Conservation (phyloP, 164 flowering plant genomes). For the Stephania yunnanensis region DNA sequence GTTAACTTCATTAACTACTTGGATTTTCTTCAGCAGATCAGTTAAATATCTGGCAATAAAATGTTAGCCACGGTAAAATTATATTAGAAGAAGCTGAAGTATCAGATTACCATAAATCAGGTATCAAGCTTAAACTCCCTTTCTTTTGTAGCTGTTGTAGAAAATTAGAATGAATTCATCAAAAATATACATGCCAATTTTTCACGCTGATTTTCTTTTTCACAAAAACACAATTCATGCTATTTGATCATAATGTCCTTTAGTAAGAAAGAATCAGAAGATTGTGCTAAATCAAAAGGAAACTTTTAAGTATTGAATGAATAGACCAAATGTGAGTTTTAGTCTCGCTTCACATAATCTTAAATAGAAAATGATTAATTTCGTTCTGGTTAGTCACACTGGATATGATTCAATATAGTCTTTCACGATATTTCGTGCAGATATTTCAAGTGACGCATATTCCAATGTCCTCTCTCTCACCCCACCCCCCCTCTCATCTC, state of each 20-base stretch:
- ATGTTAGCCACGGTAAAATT: not conserved
- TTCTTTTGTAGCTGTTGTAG: not conserved
- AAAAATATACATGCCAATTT: not conserved
- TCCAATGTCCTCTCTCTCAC: too few species aligned
- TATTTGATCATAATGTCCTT: not conserved
- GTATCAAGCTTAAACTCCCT: not conserved
- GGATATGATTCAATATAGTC: too few species aligned
- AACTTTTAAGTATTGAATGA: too few species aligned
- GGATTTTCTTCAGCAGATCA: slow-evolving; percentile 74
- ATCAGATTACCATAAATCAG: not conserved
- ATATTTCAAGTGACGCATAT: too few species aligned
- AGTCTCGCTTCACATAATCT: too few species aligned
- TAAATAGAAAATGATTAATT: too few species aligned
- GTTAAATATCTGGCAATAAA: slow-evolving; percentile 61
- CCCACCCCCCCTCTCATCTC: too few species aligned
- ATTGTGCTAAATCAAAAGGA: not conserved
- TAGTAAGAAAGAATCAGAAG: not conserved
- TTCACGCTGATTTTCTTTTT: too few species aligned
- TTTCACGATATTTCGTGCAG: too few species aligned
- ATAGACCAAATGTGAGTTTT: too few species aligned
- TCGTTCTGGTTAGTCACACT: too few species aligned
- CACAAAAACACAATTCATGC: not conserved
- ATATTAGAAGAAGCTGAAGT: not conserved
- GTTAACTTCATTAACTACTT: slow-evolving; percentile 77
- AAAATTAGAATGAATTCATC: not conserved